Base-by-base conservation (phyloP, 306 rosid genomes). In the Echinosophora koreensis region DNA sequence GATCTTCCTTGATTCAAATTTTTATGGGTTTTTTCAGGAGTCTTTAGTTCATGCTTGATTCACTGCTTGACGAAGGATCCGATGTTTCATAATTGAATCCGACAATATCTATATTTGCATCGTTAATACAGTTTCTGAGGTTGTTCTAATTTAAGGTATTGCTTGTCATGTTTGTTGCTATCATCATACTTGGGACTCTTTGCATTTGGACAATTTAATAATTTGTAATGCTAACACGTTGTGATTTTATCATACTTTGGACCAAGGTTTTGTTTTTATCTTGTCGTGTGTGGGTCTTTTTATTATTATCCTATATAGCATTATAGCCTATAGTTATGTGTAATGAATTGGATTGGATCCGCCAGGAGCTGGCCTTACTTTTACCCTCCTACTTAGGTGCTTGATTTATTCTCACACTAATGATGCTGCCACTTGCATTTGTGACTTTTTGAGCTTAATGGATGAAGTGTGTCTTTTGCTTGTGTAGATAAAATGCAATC, bases 401-500 rank as follows among this genome's bases (percentile, higher is more conserved):
- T 30, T 30, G 32, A 22, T 22, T 22, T 22, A 22, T 22, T 1
- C 22, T 22, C 22, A 22, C 22, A 22, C 57, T 55, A 44, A 22
- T 87, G 65, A 55, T 81, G 71, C 54, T 49, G 79, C 69, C 61
- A 67, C 79, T 77, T 76, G 78, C 89, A 87, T 87, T 81, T 83
- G 42, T 28, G 51, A 73, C 77, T 66, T 80, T 84, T 78, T 74
- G 68, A 79, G 76, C 65, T 84, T 11, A 62, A 73, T 79, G 71
- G 77, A 79, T 84, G 76, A 54, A 69, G 42, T 63, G 46, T 72
- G 17, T 57, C 30, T 88, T 60, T 84, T 87, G 79, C 62, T 58
- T 87, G 86, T 87, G 86, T 74, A 95, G 97, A 84, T 86, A 90
- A 86, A 86, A 92, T 92, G 99, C 97, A 95, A 90, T 87, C 97